A percentile compares a stretch with the other conserved stretches of the same genome.
These are phyloP conservation scores for Excoecaria cochinchinensis DNA, from an alignment of 345 rosid genomes.

Conservation along the genomic window DNA sequence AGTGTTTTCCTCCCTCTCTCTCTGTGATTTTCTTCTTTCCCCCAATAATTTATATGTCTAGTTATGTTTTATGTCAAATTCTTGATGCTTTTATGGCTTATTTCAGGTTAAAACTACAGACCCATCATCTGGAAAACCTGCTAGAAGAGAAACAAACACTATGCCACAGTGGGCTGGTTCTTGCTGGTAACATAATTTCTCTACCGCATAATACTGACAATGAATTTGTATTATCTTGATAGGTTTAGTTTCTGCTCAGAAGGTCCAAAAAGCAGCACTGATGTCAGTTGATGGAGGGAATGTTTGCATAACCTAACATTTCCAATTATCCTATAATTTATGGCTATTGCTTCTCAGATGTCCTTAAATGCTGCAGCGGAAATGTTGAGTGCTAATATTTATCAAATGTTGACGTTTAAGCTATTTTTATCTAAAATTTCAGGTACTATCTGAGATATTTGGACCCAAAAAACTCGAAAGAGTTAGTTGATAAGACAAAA, in stretches of 20 bases:
- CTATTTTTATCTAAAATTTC: constrained; percentile 18
- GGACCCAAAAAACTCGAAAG: constrained; percentile 78
- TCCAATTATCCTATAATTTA: background rate
- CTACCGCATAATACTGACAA: constrained; percentile 2
- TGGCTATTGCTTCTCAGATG: background rate
- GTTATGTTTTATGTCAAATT: background rate
- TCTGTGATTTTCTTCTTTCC: background rate
- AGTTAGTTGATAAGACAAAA: constrained; percentile 68
- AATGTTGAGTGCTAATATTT: background rate
- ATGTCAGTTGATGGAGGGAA: background rate
- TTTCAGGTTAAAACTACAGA: constrained; percentile 63
- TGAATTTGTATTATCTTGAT: background rate
- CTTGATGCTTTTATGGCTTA: constrained; percentile 5
- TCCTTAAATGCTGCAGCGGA: background rate
- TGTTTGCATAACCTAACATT: background rate
- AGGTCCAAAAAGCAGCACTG: background rate
- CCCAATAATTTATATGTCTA: background rate
- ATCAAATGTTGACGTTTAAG: constrained; percentile 8
- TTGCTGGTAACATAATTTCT: constrained; percentile 62
- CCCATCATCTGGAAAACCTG: constrained; percentile 69
- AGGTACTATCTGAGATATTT: constrained; percentile 98
- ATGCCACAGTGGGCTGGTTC: constrained; percentile 99
- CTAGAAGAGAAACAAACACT: constrained; percentile 89
- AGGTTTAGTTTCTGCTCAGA: background rate
- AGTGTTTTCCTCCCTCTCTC: background rate